These are phyloP conservation scores for Corchorus capsularis DNA, from an alignment of 345 rosid genomes.

Conservation along the genomic window DNA sequence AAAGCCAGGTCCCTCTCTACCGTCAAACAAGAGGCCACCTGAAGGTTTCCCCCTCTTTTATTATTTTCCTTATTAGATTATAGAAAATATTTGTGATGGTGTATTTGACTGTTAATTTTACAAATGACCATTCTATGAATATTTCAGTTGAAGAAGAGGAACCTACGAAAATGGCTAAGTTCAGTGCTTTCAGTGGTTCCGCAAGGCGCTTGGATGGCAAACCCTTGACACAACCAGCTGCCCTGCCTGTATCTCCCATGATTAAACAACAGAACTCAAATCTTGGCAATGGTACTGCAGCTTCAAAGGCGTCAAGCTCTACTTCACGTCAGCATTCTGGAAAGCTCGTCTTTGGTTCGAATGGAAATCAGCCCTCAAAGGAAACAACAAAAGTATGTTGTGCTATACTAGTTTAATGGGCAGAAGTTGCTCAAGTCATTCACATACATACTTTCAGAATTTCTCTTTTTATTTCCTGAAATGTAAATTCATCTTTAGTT, in stretches of 20 bases:
- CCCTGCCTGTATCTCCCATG: slow-evolving; percentile 15
- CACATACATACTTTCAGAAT: not conserved
- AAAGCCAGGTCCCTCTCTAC: slow-evolving; percentile 35
- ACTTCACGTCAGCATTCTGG: slow-evolving; percentile 39
- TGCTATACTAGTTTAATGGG: not conserved
- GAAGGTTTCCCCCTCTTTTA: slow-evolving; percentile 39
- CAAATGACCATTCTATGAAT: not conserved
- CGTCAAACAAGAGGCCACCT: slow-evolving; percentile 32
- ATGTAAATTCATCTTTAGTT: not conserved
- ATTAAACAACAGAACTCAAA: slow-evolving; percentile 25
- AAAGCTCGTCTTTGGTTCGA: slow-evolving; percentile 59
- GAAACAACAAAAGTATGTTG: slow-evolving; percentile 39
- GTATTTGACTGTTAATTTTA: not conserved
- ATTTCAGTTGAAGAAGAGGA: slow-evolving; percentile 48
- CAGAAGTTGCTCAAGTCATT: not conserved
- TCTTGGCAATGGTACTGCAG: slow-evolving; percentile 23
- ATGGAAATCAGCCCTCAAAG: slow-evolving; percentile 28
- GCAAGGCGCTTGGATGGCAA: slow-evolving; percentile 63
- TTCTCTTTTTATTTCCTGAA: not conserved
- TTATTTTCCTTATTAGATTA: not conserved
- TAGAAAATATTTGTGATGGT: slow-evolving; percentile 7
- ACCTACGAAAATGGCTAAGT: slow-evolving; percentile 40
- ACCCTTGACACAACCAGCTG: slow-evolving; percentile 28
- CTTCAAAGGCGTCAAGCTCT: slow-evolving; percentile 31
- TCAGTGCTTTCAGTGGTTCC: slow-evolving; percentile 57